Percentiles rank a stretch among this genome's conserved stretches.
Conservation (phyloP, 176 grass and related monocot species). For the Zea luxurians region DNA sequence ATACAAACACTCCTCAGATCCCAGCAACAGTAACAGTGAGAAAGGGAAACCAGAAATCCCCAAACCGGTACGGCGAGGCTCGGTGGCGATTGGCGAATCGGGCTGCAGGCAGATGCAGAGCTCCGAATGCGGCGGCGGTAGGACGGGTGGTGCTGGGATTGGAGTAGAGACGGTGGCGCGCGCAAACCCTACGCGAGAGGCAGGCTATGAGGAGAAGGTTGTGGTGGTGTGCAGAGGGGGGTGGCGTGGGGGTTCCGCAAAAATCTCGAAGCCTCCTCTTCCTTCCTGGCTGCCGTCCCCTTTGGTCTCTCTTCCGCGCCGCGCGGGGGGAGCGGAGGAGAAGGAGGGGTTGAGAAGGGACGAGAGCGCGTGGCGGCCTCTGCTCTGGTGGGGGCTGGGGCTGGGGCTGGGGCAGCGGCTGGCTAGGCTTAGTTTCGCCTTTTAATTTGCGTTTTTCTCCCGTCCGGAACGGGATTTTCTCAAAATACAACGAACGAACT, state of each 20-base stretch:
- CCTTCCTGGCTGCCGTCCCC: slow-evolving; percentile 22
- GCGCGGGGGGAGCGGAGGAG: slow-evolving; percentile 39
- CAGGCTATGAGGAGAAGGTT: background rate
- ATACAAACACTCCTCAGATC: slow-evolving; percentile 10
- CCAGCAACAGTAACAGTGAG: background rate
- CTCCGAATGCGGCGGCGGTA: slow-evolving; percentile 41
- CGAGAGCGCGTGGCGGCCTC: slow-evolving; percentile 37
- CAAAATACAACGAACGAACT: background rate
- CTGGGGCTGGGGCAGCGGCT: background rate
- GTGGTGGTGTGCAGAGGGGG: background rate
- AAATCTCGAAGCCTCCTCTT: slow-evolving; percentile 51
- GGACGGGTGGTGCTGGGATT: slow-evolving; percentile 3
- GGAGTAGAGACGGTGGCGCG: background rate
- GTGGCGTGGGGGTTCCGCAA: slow-evolving; percentile 45
- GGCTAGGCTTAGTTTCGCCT: background rate
- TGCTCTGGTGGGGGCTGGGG: slow-evolving; percentile 33
- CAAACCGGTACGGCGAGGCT: background rate
- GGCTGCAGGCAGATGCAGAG: slow-evolving; percentile 9
- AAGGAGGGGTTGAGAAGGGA: slow-evolving; percentile 7
- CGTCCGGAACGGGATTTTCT: background rate
- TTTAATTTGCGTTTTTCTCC: slow-evolving; percentile 1
- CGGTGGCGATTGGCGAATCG: slow-evolving; percentile 18
- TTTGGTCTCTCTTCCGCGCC: slow-evolving; percentile 32
- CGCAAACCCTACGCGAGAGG: background rate
- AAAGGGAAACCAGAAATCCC: slow-evolving; percentile 20